These are phyloP conservation scores for Withania somnifera DNA, from an alignment of 305 asterid genomes.

Conservation along the genomic window DNA sequence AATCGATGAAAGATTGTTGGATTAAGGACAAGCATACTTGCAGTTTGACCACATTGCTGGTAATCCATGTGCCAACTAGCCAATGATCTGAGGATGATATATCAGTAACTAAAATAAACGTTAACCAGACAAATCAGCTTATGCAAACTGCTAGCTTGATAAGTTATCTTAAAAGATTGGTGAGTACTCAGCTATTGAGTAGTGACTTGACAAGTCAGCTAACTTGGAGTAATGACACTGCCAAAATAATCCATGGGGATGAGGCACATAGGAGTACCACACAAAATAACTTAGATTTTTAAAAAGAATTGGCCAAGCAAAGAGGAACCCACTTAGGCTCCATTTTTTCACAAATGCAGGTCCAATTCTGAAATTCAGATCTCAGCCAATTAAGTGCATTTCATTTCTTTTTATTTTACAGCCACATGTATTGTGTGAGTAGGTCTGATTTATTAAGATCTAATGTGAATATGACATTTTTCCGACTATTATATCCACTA, in stretches of 20 bases:
- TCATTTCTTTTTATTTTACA: too few species aligned
- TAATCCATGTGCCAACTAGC: background rate
- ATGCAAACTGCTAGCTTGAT: background rate
- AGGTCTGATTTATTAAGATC: background rate
- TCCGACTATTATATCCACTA: too few species aligned
- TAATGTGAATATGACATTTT: too few species aligned
- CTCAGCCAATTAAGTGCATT: background rate
- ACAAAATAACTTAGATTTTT: background rate
- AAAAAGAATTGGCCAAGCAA: background rate
- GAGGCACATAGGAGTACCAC: background rate
- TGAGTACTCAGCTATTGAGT: background rate
- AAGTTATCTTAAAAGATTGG: background rate
- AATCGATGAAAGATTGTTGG: background rate
- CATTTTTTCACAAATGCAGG: background rate
- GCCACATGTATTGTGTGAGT: background rate
- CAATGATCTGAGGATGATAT: background rate
- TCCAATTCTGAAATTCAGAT: background rate
- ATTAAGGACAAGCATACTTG: background rate
- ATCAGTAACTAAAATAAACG: background rate
- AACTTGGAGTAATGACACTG: background rate
- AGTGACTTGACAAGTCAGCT: background rate
- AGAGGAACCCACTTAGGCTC: background rate
- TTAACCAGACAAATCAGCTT: background rate
- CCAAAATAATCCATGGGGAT: background rate
- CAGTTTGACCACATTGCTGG: background rate